Conservation (phyloP, 2,329 filamentous ascomycete species). For the Stachybotrys chartarum region DNA sequence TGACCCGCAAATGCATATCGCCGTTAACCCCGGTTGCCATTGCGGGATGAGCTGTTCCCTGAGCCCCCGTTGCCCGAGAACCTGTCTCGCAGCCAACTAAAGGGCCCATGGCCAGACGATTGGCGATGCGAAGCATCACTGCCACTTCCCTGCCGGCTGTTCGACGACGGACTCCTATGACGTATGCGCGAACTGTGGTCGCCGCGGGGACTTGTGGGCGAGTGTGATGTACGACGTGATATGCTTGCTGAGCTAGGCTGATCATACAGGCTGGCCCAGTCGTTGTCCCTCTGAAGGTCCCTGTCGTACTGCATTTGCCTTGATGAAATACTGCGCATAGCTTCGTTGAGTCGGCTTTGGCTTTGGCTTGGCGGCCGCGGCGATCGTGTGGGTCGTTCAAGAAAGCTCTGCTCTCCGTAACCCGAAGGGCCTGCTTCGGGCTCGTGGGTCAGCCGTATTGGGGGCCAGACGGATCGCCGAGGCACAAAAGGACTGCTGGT, state of each 20-base stretch:
- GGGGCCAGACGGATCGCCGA: background rate
- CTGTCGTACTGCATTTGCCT: conserved; percentile 17
- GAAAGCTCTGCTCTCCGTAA: background rate
- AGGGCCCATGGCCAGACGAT: conserved; percentile 25
- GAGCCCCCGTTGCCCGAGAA: conserved; percentile 23
- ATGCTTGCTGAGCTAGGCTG: conserved; percentile 20
- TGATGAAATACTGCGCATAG: conserved; percentile 19
- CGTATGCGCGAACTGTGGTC: conserved; percentile 25
- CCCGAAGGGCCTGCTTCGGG: background rate
- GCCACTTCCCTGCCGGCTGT: conserved; percentile 19
- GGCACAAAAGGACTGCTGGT: background rate
- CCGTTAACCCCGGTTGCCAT: conserved; percentile 19
- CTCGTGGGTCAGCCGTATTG: background rate
- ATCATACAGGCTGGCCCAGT: background rate
- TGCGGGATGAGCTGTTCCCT: conserved; percentile 17
- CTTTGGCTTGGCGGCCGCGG: conserved; percentile 18
- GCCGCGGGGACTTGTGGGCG: conserved; percentile 27
- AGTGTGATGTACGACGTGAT: conserved; percentile 30
- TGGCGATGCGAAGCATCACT: conserved; percentile 21
- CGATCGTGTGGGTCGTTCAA: conserved; percentile 7
- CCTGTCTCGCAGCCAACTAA: conserved; percentile 37
- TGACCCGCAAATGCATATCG: background rate
- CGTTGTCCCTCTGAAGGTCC: background rate
- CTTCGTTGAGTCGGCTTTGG: conserved; percentile 20
- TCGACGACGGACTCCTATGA: conserved; percentile 31